Base-by-base conservation (phyloP, 2,329 filamentous ascomycete genomes). In the Trichoderma brevicompactum region DNA sequence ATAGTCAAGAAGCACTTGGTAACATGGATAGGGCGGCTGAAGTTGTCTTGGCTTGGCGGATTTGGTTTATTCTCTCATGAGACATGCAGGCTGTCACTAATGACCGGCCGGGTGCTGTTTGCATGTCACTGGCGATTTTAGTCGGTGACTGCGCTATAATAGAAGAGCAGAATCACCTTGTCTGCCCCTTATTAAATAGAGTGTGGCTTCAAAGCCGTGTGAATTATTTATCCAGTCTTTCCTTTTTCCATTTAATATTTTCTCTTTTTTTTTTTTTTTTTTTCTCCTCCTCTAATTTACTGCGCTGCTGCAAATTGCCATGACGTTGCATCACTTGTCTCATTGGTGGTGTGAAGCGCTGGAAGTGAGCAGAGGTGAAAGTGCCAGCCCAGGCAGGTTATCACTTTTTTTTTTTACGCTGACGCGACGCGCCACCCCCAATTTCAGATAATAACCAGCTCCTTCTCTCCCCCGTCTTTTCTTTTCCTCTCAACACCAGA, bases 331-430 rank as follows among this genome's bases (percentile, higher is more conserved):
- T 60, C 56, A 49, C 36, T 28, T 54, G 44, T 60, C 15, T 50
- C 34, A 50, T 32, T 50, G 44, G 56, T 50, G 34, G 44, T 60
- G 56, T 49, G 44, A 50, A 60, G 56, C 56, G 56, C 56, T 60
- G 56, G 15, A 60, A 60, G 55, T 34, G 44, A 48, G 34, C 43
- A 50, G 56, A 50, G 36, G 46, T 50, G 28, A 60, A 48, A 40
- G 44, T 41, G 56, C 56, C 43, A 48, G 28, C n/a, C 55, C 38
- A 50, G 46, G 55, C 34, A 36, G 9, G 34, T 5, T 5, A 36
- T 59, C 55, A 59, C 55, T 65, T 70, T 63, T 63, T 65, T 55
- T 55, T 69, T 67, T 70, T 48, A 28, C 10, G 5, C 28, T 46
- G 60, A 62, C 59, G 61, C 61, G 61, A 56, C 61, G 61, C 61